Evolutionary conservation across 2,329 filamentous ascomycete genomes (phyloP).

Genomic region (Endothia cerciana): DNA sequence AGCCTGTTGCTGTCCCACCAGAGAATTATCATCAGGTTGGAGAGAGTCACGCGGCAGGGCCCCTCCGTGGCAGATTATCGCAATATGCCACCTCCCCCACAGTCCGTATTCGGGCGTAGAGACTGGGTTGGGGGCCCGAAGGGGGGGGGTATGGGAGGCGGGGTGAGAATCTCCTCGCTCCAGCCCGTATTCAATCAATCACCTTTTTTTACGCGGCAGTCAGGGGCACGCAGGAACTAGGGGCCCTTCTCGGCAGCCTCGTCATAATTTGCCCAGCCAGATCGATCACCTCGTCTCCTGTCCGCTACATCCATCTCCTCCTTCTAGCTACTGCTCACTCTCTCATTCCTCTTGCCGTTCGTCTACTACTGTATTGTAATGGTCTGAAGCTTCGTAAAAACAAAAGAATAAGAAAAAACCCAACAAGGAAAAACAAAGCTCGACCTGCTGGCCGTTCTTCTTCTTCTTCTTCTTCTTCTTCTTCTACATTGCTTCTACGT

Average conservation of each 20-base stretch:
- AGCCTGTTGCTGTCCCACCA: background rate
- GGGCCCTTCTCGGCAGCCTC: conserved; percentile 15
- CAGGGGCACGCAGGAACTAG: conserved; percentile 14
- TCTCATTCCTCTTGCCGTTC: background rate
- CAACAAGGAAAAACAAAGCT: background rate
- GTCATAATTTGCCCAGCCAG: conserved; percentile 12
- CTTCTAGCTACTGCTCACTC: background rate
- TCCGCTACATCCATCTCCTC: background rate
- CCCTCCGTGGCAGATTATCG: conserved; percentile 1
- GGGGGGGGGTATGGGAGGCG: background rate
- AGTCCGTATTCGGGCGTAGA: conserved; percentile 7
- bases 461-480: no score
- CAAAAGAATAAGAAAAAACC: background rate
- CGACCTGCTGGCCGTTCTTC: background rate
- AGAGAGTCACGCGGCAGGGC: background rate
- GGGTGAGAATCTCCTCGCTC: conserved; percentile 11
- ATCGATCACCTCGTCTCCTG: conserved; percentile 3
- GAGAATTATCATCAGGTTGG: background rate
- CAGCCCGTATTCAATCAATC: conserved; percentile 16
- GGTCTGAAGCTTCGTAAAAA: background rate
- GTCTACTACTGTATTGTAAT: background rate
- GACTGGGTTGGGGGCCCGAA: background rate
- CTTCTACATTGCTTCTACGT: background rate
- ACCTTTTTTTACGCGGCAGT: conserved; percentile 10
- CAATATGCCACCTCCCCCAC: conserved; percentile 3